Conservation (phyloP, 2,329 filamentous ascomycete genomes). For the Fusarium succisae region DNA sequence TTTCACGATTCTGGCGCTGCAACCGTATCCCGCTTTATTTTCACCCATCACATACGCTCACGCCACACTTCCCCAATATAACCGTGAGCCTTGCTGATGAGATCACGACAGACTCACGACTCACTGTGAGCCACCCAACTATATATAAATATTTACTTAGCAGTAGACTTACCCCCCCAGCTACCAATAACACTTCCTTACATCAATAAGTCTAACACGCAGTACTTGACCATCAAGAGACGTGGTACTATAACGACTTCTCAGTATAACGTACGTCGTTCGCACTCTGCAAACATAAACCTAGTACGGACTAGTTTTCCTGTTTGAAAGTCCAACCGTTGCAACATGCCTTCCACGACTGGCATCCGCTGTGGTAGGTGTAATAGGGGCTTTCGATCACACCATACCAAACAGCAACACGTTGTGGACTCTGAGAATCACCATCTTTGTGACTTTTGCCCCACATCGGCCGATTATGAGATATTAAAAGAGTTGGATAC, state of each 20-base stretch:
- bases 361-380: background rate
- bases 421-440: background rate
- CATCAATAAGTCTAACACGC: background rate
- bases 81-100: background rate
- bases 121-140: background rate
- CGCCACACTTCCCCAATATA: background rate
- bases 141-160: background rate
- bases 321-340: background rate
- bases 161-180: background rate
- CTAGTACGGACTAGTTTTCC: background rate
- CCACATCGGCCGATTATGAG: background rate
- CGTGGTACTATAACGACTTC: background rate
- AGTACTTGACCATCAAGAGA: background rate
- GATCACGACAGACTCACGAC: background rate
- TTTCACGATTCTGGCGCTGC: background rate
- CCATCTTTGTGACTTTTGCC: background rate
- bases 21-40: background rate
- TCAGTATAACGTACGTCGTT: too few relatives aligned
- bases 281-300: background rate
- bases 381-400: background rate
- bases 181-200: background rate
- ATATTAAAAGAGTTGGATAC: background rate
- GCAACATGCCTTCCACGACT: background rate
- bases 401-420: background rate
- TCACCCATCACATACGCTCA: background rate